Base-by-base conservation (phyloP, 495 filamentous ascomycete species). In the Lepraria neglecta region DNA sequence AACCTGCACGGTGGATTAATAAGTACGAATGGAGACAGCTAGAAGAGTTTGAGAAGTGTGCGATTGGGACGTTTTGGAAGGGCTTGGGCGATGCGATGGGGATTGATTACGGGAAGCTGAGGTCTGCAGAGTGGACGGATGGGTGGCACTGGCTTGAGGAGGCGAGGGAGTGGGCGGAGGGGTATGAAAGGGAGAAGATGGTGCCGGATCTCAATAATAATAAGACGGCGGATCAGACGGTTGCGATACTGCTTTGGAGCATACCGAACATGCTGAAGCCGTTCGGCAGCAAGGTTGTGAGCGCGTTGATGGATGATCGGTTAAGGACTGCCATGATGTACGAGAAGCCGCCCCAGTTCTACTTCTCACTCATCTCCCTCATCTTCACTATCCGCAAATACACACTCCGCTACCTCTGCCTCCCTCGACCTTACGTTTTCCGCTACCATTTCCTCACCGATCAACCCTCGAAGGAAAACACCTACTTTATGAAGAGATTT, bases 91-190 rank as follows among this genome's bases (percentile, higher is more conserved):
- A 88, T 66, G 78, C 76, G 11, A 76, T 87, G 73, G 80, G 70
- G 2, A 82, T 87, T 61, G 72, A 75, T 7, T 87, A 83, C 63
- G 61, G 69, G 19, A 67, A 64, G 15, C 71, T 79, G 31, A 59
- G 58, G 11, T 70, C 35, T 24, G 35, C 46, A 9, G 48, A 68
- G 0, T 88, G 83, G 73, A 64, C 46, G 2, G 84, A 88, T 70
- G 86, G 85, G 0, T 69, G 86, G 55, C 80, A 87, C 21, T 88
- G 83, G 77, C 71, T 82, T 10, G 82, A 88, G n/a, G 83, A 88
- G 54, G 69, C 87, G 24, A 70, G 67, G 4, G 75, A 68, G 17
- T 88, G 85, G 85, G 78, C 79, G n/a, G 69, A 76, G 52, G 64
- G 63, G 14, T 88, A 88, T 66, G 84, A 87, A 68, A 68, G 63